A percentile compares a stretch with the other conserved stretches of the same genome.
Conservation (phyloP, 495 filamentous ascomycete genomes). For the Rhypophila decipiens region DNA sequence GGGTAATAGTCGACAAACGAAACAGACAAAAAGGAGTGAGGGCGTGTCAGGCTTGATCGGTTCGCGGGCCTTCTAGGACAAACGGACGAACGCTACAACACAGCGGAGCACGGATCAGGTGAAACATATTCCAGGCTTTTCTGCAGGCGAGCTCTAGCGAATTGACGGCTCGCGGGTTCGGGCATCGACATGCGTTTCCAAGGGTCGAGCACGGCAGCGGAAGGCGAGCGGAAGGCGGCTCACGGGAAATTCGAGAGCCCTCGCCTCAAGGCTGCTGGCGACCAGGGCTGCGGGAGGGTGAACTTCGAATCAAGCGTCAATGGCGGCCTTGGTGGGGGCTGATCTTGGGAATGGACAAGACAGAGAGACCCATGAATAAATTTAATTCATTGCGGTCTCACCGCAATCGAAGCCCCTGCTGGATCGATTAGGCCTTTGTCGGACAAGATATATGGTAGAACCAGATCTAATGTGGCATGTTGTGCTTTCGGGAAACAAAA, state of each 20-base stretch:
- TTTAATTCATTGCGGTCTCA: no score
- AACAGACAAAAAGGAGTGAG: neutral
- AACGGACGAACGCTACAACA: no score
- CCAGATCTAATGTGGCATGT: no score
- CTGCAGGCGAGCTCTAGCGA: constrained; percentile 13
- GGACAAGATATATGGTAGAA: no score
- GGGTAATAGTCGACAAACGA: no score
- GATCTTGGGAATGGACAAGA: no score
- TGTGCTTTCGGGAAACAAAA: no score
- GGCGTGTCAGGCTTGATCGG: neutral
- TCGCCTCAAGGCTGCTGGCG: constrained; percentile 7
- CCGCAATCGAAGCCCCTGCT: no score
- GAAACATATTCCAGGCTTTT: constrained; percentile 17
- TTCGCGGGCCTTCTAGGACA: neutral
- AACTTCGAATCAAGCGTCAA: constrained; percentile 19
- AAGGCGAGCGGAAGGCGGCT: constrained; percentile 1
- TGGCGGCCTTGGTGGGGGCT: no score
- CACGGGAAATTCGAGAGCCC: constrained; percentile 1
- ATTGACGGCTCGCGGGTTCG: constrained; percentile 15
- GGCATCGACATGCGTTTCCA: constrained; percentile 16
- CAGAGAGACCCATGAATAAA: no score
- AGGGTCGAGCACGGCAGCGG: neutral
- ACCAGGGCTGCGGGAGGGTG: constrained; percentile 21
- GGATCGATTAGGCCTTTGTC: no score
- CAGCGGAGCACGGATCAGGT: neutral